Conservation (phyloP, 176 grass and related monocot genomes). For the Oryza glaberrima region DNA sequence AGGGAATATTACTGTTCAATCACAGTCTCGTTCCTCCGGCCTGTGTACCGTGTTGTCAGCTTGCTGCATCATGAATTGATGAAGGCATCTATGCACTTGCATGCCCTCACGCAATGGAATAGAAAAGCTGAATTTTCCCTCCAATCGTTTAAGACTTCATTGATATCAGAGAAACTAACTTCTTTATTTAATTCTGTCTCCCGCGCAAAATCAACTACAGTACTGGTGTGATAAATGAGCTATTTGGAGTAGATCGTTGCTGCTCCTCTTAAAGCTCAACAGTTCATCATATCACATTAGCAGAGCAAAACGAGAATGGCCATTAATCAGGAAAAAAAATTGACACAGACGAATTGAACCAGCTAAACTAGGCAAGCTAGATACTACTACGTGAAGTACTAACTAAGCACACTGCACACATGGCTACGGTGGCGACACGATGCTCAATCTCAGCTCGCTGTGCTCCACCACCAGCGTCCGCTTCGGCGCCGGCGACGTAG, state of each 20-base stretch:
- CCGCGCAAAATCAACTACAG: background rate
- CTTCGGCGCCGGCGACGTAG: slow-evolving; percentile 45
- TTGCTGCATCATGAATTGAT: background rate
- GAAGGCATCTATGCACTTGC: background rate
- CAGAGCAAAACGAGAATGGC: background rate
- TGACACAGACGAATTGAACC: background rate
- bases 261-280: background rate
- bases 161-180: background rate
- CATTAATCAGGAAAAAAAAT: background rate
- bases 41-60: background rate
- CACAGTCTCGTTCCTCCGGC: background rate
- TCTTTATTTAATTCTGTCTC: background rate
- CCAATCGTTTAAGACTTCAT: background rate
- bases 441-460: slow-evolving; percentile 49
- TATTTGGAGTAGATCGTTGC: background rate
- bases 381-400: no score
- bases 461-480: slow-evolving; percentile 40
- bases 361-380: background rate
- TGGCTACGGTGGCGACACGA: slow-evolving; percentile 31
- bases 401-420: background rate
- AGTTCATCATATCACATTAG: background rate
- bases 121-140: background rate
- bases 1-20: background rate
- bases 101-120: background rate
- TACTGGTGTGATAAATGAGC: background rate